Percentiles rank a stretch among this genome's conserved stretches.
Evolutionary conservation across 805 yeast species (phyloP).

Genomic region (Torulaspora gathmanii): DNA sequence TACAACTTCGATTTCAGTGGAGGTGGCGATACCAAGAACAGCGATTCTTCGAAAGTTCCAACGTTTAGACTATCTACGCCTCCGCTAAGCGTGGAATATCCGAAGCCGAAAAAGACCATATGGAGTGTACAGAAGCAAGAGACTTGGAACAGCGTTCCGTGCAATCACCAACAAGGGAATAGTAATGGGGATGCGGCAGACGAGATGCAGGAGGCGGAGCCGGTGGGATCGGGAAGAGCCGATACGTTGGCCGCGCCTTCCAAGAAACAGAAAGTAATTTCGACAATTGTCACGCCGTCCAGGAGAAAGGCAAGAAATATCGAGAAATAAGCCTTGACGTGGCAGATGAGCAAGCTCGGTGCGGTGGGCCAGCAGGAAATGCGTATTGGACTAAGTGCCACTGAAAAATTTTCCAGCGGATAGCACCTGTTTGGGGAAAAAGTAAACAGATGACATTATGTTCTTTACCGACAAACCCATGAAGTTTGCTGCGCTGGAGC

Average conservation of each 20-base stretch:
- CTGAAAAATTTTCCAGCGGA: constrained; percentile 5
- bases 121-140: constrained; percentile 9
- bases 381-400: background rate
- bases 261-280: constrained; percentile 1
- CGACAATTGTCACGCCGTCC: background rate
- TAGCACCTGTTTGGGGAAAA: constrained; percentile 2
- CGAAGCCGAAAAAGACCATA: constrained; percentile 12
- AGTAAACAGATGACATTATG: constrained; percentile 1
- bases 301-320: background rate
- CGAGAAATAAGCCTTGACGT: background rate
- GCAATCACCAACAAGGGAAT: constrained; percentile 3
- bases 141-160: constrained; percentile 4
- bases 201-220: background rate
- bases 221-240: background rate
- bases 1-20: constrained; percentile 17
- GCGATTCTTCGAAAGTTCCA: constrained; percentile 10
- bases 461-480: constrained; percentile 2
- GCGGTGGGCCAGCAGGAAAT: background rate
- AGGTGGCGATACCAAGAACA: constrained; percentile 3
- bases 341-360: too few species aligned
- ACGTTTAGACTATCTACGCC: constrained; percentile 23
- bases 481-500: constrained; percentile 6
- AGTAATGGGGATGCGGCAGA: background rate
- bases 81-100: constrained; percentile 22
- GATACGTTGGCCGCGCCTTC: background rate